Evolutionary conservation across 2,329 filamentous ascomycete species (phyloP), one percentile per base, ranked within the genome.

Genomic region (Nemania sp.): DNA sequence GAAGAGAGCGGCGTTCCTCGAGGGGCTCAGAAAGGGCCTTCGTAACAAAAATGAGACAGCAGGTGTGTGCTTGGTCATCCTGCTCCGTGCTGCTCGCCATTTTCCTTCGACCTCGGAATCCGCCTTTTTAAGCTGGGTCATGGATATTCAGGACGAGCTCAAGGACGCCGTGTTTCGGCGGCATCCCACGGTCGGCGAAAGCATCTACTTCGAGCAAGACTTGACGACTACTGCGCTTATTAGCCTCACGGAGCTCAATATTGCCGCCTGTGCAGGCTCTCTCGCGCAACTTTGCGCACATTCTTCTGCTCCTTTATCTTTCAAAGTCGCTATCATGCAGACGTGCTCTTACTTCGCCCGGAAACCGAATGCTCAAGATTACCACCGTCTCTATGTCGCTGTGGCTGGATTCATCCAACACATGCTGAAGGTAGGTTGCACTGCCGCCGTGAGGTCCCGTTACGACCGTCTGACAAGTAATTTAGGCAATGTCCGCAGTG

Each of bases 61-160:
- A 3, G 81, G 82, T n/a, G 85, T 83, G 61, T 88, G 84, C 59
- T 73, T 88, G 12, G 81, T 87, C 14, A 78, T 79, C 15, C 70
- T 88, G 41, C 76, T 88, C 41, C 80, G 83, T 34, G 83, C 80
- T 33, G 83, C 84, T 11, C 79, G 84, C 28, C 82, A 88, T 65
- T 88, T 89, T 61, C 76, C 81, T 53, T 72, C 76, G 6, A 81
- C 87, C 55, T 83, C 79, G 63, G 86, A 89, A 62, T 80, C 82
- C 9, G 81, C 81, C 2, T 74, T 86, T 52, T 76, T 86, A 54
- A 86, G 84, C 66, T 89, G 86, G 66, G 84, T 84, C 33, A 75
- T 88, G 69, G 86, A 89, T 66, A 81, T 89, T 7, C 85, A 88
- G 63, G 83, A 86, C 62, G 86, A 89, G 67, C 78, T 89, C 41